A percentile compares a stretch with the other conserved stretches of the same genome.
Conservation (phyloP, 2,329 filamentous ascomycete genomes). For the Penicillium sp. region DNA sequence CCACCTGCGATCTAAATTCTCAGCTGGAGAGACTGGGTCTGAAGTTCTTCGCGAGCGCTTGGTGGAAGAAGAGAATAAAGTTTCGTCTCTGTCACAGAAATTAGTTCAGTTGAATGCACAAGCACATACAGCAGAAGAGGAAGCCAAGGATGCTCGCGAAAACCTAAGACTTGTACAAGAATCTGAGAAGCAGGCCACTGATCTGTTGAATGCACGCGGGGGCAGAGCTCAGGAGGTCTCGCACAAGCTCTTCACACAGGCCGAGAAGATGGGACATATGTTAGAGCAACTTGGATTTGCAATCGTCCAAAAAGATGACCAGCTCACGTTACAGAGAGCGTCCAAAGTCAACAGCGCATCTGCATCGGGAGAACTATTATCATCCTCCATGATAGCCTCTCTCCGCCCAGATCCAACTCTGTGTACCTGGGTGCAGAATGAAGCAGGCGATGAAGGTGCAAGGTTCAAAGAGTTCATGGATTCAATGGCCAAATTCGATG, state of each 20-base stretch:
- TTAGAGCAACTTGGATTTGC: constrained; percentile 84
- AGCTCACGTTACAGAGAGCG: constrained; percentile 70
- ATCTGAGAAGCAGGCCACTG: constrained; percentile 34
- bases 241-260: constrained; percentile 75
- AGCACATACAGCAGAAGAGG: constrained; percentile 70
- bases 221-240: constrained; percentile 77
- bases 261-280: constrained; percentile 76
- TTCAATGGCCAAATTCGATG: constrained; percentile 71
- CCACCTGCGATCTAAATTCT: constrained; percentile 65
- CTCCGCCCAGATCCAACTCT: constrained; percentile 62
- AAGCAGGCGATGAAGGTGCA: constrained; percentile 61
- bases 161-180: constrained; percentile 42
- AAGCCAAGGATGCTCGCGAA: constrained; percentile 65
- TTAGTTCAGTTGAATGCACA: constrained; percentile 73
- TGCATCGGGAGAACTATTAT: constrained; percentile 31
- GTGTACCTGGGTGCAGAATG: constrained; percentile 76
- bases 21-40: constrained; percentile 78
- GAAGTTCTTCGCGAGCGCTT: constrained; percentile 72
- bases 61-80: constrained; percentile 69
- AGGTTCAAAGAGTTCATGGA: constrained; percentile 73
- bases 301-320: constrained; percentile 67
- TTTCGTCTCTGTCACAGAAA: constrained; percentile 64
- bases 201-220: constrained; percentile 66
- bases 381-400: constrained; percentile 32
- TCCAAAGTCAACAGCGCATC: constrained; percentile 49